These are phyloP conservation scores for Orbilia quercus DNA, from an alignment of 2,329 filamentous ascomycete genomes.

Conservation along the genomic window DNA sequence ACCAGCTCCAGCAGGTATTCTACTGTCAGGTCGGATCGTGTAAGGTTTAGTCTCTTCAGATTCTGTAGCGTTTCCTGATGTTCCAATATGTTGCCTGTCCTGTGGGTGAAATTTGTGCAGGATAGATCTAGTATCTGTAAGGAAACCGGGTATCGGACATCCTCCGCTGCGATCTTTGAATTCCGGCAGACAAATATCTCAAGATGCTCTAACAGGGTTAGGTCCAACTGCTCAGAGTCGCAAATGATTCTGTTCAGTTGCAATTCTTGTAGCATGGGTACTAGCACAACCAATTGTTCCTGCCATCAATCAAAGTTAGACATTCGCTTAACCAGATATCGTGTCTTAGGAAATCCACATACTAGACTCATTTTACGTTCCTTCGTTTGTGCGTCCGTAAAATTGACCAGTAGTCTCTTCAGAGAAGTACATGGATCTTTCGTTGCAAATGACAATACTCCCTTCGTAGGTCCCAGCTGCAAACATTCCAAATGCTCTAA, in stretches of 20 bases:
- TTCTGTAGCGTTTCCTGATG: constrained; percentile 33
- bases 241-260: constrained; percentile 29
- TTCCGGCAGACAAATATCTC: constrained; percentile 36
- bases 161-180: not conserved
- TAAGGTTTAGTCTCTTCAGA: constrained; percentile 39
- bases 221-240: constrained; percentile 10
- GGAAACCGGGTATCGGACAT: constrained; percentile 19
- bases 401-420: constrained; percentile 39
- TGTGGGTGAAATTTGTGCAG: constrained; percentile 4
- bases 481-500: constrained; percentile 41
- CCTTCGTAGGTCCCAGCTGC: constrained; percentile 20
- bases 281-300: constrained; percentile 16
- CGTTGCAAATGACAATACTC: constrained; percentile 16
- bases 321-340: too few species aligned
- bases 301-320: constrained; percentile 4
- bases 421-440: constrained; percentile 31
- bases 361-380: constrained; percentile 15
- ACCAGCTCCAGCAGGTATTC: constrained; percentile 24
- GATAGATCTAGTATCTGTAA: constrained; percentile 33
- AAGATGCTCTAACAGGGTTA: constrained; percentile 21
- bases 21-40: constrained; percentile 12
- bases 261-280: constrained; percentile 35
- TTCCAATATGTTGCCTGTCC: constrained; percentile 8
- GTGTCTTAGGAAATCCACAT: not conserved
- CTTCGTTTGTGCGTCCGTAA: constrained; percentile 8